Percentiles rank a stretch among this genome's conserved stretches.
Conservation (phyloP, 805 yeast species). For the Komagataella ulmi region DNA sequence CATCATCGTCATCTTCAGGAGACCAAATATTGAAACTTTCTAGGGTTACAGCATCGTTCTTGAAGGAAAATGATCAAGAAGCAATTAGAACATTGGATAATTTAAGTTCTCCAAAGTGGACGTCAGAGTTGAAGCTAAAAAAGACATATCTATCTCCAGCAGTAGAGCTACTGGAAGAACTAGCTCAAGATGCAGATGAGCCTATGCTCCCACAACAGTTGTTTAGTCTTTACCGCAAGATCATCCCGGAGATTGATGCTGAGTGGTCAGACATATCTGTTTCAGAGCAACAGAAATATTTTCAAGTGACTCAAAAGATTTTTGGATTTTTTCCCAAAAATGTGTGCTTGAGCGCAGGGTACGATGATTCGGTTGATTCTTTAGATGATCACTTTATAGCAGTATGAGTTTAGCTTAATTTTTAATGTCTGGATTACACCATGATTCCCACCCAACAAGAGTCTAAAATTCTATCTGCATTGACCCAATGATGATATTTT, state of each 20-base stretch:
- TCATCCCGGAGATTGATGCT: background rate
- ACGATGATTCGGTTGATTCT: background rate
- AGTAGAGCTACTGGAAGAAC: background rate
- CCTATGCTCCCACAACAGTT: background rate
- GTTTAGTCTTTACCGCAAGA: background rate
- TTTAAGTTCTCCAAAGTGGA: background rate
- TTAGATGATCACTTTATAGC: background rate
- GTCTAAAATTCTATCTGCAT: conserved; percentile 67
- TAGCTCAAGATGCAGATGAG: background rate
- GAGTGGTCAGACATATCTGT: background rate
- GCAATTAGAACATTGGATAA: background rate
- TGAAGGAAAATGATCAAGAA: background rate
- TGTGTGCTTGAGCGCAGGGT: background rate
- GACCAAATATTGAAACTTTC: background rate
- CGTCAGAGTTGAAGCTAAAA: background rate
- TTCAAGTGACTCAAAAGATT: background rate
- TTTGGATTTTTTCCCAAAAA: background rate
- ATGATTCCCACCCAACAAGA: conserved; percentile 63
- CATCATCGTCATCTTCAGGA: background rate
- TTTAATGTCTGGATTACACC: conserved; percentile 4
- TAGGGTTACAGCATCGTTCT: background rate
- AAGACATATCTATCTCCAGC: background rate
- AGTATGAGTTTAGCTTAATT: background rate
- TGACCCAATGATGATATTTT: conserved; percentile 64
- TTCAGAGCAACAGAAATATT: background rate